Evolutionary conservation across 1,284 basidiomycete genomes (phyloP), one percentile per base, ranked within the genome.

Genomic region (Violaceomyces palustris): DNA sequence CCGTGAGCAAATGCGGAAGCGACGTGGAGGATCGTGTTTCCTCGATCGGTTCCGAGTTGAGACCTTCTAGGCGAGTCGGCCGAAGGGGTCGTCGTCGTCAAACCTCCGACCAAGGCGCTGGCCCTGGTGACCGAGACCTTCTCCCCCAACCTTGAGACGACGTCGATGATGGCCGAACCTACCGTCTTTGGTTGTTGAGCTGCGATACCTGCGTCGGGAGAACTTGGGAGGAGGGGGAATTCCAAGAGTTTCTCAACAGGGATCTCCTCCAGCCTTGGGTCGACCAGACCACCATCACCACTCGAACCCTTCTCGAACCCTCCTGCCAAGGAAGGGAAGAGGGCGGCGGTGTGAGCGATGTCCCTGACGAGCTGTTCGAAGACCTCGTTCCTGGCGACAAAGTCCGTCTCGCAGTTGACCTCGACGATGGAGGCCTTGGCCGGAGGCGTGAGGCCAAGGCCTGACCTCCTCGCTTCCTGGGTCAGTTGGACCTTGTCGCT

Each of bases 371-470:
- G 80, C 47, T 80, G 79, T 6, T 81, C 78, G 68, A 97, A 97
- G 8, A 92, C 79, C 47, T 86, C 82, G 69, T 90, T 93, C 57
- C 88, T 78, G 14, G 84, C 88, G 11, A 96, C 92, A 74, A 96
- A 96, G 76, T 97, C 92, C 31, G 92, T 96, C 77, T 97, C 92
- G 78, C 92, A 96, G 67, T 89, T 91, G 51, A 96, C 79, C 74
- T 97, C 92, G 47, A 96, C 79, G 79, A 96, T 87, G 11, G 85
- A 83, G 6, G 86, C 89, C 21, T 87, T 81, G 31, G 68, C 58
- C 4, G 49, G 35, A 11, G 53, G 42, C 1, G 63, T 52, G 3
- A 54, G 45, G 14, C 56, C 56, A 17, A 59, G 47, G 0, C 56
- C 51, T 0, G 51, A 47, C 11, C 4, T 24, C 80, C 4, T 78